Evolutionary conservation across 257 asterid species (phyloP), one percentile per base, ranked within the genome.

Genomic region (Jacaranda copaia): DNA sequence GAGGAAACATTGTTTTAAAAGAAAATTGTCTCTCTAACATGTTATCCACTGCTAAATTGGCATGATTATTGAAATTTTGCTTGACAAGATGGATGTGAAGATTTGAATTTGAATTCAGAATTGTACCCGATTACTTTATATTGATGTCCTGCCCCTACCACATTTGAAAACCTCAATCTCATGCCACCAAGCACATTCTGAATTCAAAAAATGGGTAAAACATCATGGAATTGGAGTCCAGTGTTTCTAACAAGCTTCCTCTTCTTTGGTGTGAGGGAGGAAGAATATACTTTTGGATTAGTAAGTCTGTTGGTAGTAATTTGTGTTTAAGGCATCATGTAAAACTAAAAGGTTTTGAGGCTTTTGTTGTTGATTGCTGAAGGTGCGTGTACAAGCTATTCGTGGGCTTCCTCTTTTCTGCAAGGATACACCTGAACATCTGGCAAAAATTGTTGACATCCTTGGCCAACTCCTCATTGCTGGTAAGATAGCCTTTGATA

Each of bases 381-480:
- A 95, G 98, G 99, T 95, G 45, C 94, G 97, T 18, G 97, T 95
- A 72, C 99, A 95, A 82, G 98, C 98, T 64, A 89, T 95, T 73
- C 96, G 98, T 3, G 98, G 97, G 61, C 93, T 95, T 74, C 98
- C 97, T 8, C 94, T 95, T 46, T 90, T 95, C 80, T 93, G 97
- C 93, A 95, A 90, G 87, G 99, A 93, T 80, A 95, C 93, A 56
- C 96, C 98, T 38, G 96, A 93, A 68, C 83, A 91, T 86, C 81
- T 93, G 70, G 81, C 94, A 48, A 91, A 89, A 88, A 87, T 95
- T 66, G 89, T 88, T 45, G 97, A 95, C 82, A 86, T 93, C 83
- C 96, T 91, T 62, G 96, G 84, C 39, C 97, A 91, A 77, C 90
- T 89, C 77, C 97, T 95, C 2, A 70, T 87, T 74, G 87, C 97